These are phyloP conservation scores for Candida montana DNA, from an alignment of 805 yeast genomes.

Conservation along the genomic window DNA sequence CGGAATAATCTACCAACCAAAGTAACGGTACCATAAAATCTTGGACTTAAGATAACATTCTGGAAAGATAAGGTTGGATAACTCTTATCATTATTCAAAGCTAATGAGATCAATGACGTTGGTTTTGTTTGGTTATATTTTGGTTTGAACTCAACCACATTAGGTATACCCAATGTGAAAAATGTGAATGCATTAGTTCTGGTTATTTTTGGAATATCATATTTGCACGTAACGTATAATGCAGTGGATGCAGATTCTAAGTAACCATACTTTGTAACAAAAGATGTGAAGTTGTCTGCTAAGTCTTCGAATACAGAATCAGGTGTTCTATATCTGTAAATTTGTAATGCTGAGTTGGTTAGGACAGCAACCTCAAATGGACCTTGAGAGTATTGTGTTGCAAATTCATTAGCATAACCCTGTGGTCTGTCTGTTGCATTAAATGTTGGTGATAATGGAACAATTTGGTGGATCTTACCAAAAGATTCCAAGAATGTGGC, in stretches of 20 bases:
- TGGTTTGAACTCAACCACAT: slow-evolving; percentile 38
- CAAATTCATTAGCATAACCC: slow-evolving; percentile 82
- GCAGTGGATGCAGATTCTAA: slow-evolving; percentile 90
- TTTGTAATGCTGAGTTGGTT: slow-evolving; percentile 72
- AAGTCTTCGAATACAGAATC: slow-evolving; percentile 68
- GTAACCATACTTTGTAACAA: slow-evolving; percentile 74
- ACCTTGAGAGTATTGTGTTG: slow-evolving; percentile 70
- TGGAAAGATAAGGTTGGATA: slow-evolving; percentile 42
- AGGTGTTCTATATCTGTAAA: slow-evolving; percentile 75
- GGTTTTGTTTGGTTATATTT: slow-evolving; percentile 25
- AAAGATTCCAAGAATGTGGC: slow-evolving; percentile 66
- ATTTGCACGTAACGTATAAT: slow-evolving; percentile 74
- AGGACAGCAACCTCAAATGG: slow-evolving; percentile 75
- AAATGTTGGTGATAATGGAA: slow-evolving; percentile 64
- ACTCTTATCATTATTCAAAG: slow-evolving; percentile 8
- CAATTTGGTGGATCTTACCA: slow-evolving; percentile 64
- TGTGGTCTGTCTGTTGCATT: slow-evolving; percentile 68
- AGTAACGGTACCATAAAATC: slow-evolving; percentile 83
- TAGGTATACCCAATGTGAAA: slow-evolving; percentile 38
- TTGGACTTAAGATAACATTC: slow-evolving; percentile 82
- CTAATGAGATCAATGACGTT: slow-evolving; percentile 7
- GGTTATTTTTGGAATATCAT: slow-evolving; percentile 49
- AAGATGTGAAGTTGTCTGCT: slow-evolving; percentile 63
- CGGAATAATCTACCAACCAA: slow-evolving; percentile 74
- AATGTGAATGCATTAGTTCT: slow-evolving; percentile 40